A percentile compares a stretch with the other conserved stretches of the same genome.
These are phyloP conservation scores for Omphalea diandra DNA, from an alignment of 441 rosid species.

Conservation along the genomic window DNA sequence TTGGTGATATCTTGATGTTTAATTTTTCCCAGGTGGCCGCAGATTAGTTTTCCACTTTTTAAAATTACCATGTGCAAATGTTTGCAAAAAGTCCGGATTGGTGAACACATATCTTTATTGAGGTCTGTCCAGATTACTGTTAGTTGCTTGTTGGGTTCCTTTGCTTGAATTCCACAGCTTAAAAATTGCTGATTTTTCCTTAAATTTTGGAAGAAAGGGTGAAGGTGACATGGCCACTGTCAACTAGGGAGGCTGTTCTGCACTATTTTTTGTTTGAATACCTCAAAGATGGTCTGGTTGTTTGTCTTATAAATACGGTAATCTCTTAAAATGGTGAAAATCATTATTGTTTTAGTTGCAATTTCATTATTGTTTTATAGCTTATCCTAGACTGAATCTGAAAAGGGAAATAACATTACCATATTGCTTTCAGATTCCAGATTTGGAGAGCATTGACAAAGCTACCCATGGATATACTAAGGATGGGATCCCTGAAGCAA, in stretches of 20 bases:
- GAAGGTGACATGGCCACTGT: conserved; percentile 93
- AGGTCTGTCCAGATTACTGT: conserved; percentile 43
- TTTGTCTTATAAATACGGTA: conserved; percentile 76
- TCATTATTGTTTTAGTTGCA: conserved; percentile 5
- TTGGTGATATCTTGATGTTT: conserved; percentile 9
- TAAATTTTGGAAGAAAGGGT: conserved; percentile 82
- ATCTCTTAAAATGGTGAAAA: conserved; percentile 21
- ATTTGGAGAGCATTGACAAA: conserved; percentile 53
- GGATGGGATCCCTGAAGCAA: conserved; percentile 58
- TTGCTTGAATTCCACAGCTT: conserved; percentile 17
- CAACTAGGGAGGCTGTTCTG: conserved; percentile 72
- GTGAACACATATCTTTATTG: conserved; percentile 72
- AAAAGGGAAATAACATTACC: background rate
- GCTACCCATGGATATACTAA: conserved; percentile 51
- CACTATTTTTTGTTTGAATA: conserved; percentile 72
- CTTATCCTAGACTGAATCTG: background rate
- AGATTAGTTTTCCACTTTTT: conserved; percentile 64
- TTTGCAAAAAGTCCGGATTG: conserved; percentile 56
- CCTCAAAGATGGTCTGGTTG: conserved; percentile 69
- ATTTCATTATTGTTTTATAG: conserved; percentile 7
- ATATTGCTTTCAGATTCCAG: conserved; percentile 57
- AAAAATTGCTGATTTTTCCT: conserved; percentile 33
- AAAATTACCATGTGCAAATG: conserved; percentile 48
- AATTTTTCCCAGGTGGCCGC: conserved; percentile 80
- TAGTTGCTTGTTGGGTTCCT: conserved; percentile 11